Base-by-base conservation (phyloP, 805 yeast species). In the Ogataea ramenticola region DNA sequence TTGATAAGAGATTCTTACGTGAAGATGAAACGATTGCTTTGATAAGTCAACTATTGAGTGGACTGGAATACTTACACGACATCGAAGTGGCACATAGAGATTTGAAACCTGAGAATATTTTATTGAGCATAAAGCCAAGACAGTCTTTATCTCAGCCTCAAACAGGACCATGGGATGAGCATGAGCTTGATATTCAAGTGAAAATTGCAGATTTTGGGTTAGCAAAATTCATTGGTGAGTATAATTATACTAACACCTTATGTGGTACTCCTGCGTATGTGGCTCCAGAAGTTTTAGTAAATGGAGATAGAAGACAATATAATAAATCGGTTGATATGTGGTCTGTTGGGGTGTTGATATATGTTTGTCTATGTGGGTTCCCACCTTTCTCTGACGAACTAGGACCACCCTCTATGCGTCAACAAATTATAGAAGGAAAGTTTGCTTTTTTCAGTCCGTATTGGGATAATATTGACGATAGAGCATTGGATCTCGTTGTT, bases 1-100 rank as follows among this genome's bases (percentile, higher is more conserved):
- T 85, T 16, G 68, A 71, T 42, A 84, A 84, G 64, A 79, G 79
- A 45, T 74, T 71, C 48, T 61, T 85, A 17, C 57, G 80, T 31
- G 81, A 80, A 53, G 69, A 71, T 40, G 91, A 85, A 55, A 74
- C 89, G 0, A 74, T 70, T 44, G 76, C 77, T 0, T 64, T 85
- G 2, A 79, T 79, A 53, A 58, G 47, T 29, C 82, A 77, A 49
- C 67, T 77, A 49, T 40, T 65, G 17, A 39, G 49, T 55, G 99
- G 97, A 6, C 68, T 91, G 52, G 81, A 82, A 55, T 91, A 88
- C 61, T 80, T 91, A 46, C 99, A 91, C 61, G 78, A 89, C 5
- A 95, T 95, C 11, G 95, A 88, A 57, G 96, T 91, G 24, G 76
- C 91, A 43, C 98, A 93, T 64, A 75, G 99, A 42, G 98, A 91